These are phyloP conservation scores for Scleroderma bovista DNA, from an alignment of 768 basidiomycete species.

Conservation along the genomic window DNA sequence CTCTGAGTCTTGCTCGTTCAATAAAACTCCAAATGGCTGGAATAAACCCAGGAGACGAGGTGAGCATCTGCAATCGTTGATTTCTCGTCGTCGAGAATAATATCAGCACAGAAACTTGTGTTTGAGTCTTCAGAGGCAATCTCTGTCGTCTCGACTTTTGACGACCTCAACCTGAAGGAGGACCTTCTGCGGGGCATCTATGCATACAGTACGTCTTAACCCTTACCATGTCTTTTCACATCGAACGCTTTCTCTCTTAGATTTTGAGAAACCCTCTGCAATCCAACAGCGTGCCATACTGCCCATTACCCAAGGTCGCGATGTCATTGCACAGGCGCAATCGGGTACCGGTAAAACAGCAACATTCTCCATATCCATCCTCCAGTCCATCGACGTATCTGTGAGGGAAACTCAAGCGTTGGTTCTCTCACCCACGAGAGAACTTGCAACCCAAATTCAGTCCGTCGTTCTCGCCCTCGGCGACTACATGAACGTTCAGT, in stretches of 20 bases:
- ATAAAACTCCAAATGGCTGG: conserved; percentile 61
- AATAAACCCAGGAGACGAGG: conserved; percentile 84
- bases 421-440: conserved; percentile 95
- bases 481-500: conserved; percentile 99
- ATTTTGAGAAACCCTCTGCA: conserved; percentile 97
- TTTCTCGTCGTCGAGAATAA: conserved; percentile 6
- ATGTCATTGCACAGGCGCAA: conserved; percentile 99
- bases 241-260: conserved; percentile 31
- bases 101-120: conserved; percentile 66
- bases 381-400: conserved; percentile 95
- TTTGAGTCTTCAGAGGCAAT: conserved; percentile 95
- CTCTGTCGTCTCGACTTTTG: conserved; percentile 83
- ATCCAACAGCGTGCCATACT: conserved; percentile 98
- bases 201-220: conserved; percentile 76
- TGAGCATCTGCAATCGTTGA: conserved; percentile 27
- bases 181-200: conserved; percentile 96
- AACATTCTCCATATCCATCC: conserved; percentile 95
- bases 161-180: conserved; percentile 88
- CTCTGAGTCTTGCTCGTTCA: conserved; percentile 30
- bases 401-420: conserved; percentile 95
- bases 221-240: neutral
- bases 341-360: conserved; percentile 99
- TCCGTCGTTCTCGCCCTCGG: conserved; percentile 94
- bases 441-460: conserved; percentile 98
- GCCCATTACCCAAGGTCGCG: conserved; percentile 91